Evolutionary conservation across 2,329 filamentous ascomycete species (phyloP).

Genomic region (Zymoseptoria tritici): DNA sequence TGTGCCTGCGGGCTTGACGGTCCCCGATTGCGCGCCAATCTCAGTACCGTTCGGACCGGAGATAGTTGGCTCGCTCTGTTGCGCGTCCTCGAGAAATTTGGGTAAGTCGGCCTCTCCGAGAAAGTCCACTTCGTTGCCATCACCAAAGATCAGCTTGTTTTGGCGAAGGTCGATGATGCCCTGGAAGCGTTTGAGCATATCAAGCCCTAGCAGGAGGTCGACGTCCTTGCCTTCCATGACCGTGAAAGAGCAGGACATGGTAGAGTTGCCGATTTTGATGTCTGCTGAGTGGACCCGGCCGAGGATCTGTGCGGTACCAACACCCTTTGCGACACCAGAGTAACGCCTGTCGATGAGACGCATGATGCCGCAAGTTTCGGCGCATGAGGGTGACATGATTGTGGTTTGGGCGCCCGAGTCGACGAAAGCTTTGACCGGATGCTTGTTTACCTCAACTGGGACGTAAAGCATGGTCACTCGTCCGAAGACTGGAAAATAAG

Average conservation of each 20-base stretch:
- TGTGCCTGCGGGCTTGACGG: conserved; percentile 52
- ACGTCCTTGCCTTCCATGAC: conserved; percentile 99
- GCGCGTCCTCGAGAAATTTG: conserved; percentile 64
- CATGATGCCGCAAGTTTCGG: conserved; percentile 91
- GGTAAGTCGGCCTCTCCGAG: conserved; percentile 90
- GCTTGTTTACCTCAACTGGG: conserved; percentile 86
- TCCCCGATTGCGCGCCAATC: conserved; percentile 76
- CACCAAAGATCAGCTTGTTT: conserved; percentile 69
- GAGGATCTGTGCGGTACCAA: conserved; percentile 89
- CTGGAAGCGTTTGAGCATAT: conserved; percentile 96
- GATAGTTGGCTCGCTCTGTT: conserved; percentile 73
- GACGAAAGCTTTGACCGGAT: conserved; percentile 89
- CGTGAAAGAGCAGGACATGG: conserved; percentile 90
- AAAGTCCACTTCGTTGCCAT: conserved; percentile 76
- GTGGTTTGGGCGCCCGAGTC: conserved; percentile 96
- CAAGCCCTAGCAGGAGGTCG: conserved; percentile 82
- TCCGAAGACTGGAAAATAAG: conserved; percentile 65
- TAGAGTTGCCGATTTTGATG: conserved; percentile 83
- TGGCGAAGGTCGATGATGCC: conserved; percentile 81
- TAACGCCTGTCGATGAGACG: conserved; percentile 88
- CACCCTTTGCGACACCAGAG: conserved; percentile 82
- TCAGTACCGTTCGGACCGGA: conserved; percentile 81
- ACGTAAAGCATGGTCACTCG: conserved; percentile 95
- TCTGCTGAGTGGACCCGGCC: conserved; percentile 92
- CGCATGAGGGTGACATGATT: conserved; percentile 94